Evolutionary conservation across 2,329 filamentous ascomycete species (phyloP), one percentile per base, ranked within the genome.

Genomic region (Celoporthe dispersa): DNA sequence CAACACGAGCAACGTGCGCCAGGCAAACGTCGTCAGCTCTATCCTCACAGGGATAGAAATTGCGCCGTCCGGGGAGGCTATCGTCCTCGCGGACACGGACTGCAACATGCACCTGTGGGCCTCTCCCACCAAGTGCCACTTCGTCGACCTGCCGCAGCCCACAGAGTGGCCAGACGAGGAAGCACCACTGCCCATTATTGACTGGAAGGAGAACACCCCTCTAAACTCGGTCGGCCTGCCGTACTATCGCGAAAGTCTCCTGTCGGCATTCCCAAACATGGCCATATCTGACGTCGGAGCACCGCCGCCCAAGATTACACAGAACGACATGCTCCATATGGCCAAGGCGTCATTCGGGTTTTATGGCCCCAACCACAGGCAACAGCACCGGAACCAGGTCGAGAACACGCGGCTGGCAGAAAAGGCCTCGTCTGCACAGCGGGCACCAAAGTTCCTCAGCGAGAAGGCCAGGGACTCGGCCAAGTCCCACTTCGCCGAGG

Each of bases 191-290:
- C 84, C 87, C 0, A 81, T 83, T 19, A 84, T 93, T 65, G 91
- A 93, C 70, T 94, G 92, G 88, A 88, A 87, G 41, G 79, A 84
- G 28, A 92, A 97, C 59, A 90, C 89, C 6, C 94, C 96, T 0
- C 79, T 99, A 57, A 98, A 91, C 80, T 88, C 90, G 44, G 85
- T 98, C 66, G 97, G 96, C 14, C 91, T 99, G 87, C 95, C 96
- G 1, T 97, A 94, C 79, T 99, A 99, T 79, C 89, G 94, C 72
- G 95, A 98, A 72, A 85, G 88, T 19, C 86, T 99, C 14, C 85
- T 97, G 51, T 99, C 96, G 2, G 91, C 93, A 51, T 98, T 95
- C 94, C 94, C 96, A 35, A 90, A 89, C 70, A 92, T 95, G 76
- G 85, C 94, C 75, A 81, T 96, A 1, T 95, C 92, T 70, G 94